These are phyloP conservation scores for Hypsizygus ulmarius DNA, from an alignment of 1,284 basidiomycete species.

Conservation along the genomic window DNA sequence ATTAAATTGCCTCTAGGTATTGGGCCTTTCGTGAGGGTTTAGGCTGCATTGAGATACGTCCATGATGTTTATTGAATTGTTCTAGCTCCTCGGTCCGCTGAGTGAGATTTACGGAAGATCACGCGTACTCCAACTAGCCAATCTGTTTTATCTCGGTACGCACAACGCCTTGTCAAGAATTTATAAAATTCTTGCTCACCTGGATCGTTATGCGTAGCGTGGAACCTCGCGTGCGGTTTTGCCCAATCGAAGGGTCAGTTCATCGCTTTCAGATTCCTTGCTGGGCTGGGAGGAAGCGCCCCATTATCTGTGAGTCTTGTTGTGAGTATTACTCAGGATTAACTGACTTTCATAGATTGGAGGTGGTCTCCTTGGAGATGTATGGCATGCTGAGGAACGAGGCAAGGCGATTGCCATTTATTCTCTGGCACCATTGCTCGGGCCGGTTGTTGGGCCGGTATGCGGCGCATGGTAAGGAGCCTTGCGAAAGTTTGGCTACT, in stretches of 20 bases:
- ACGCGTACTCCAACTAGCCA: slow-evolving; percentile 54
- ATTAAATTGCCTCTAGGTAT: slow-evolving; percentile 26
- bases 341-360: slow-evolving; percentile 42
- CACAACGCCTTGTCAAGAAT: neutral
- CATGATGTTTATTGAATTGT: neutral
- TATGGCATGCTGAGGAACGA: slow-evolving; percentile 67
- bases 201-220: slow-evolving; percentile 36
- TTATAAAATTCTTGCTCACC: neutral
- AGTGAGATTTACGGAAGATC: slow-evolving; percentile 48
- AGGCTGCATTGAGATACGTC: slow-evolving; percentile 32
- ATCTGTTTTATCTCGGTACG: slow-evolving; percentile 61
- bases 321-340: neutral
- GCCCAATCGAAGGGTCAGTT: slow-evolving; percentile 56
- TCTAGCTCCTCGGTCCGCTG: slow-evolving; percentile 42
- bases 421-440: slow-evolving; percentile 60
- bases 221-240: slow-evolving; percentile 68
- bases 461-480: slow-evolving; percentile 54
- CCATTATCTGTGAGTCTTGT: slow-evolving; percentile 48
- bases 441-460: slow-evolving; percentile 65
- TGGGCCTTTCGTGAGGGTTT: slow-evolving; percentile 37
- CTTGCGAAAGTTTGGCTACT: neutral
- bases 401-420: slow-evolving; percentile 69
- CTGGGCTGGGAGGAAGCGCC: slow-evolving; percentile 65
- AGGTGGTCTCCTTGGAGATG: slow-evolving; percentile 69
- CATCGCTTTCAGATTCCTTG: slow-evolving; percentile 62